A percentile compares a stretch with the other conserved stretches of the same genome.
These are phyloP conservation scores for Tephrocybe sp. DNA, from an alignment of 768 basidiomycete genomes.

Conservation along the genomic window DNA sequence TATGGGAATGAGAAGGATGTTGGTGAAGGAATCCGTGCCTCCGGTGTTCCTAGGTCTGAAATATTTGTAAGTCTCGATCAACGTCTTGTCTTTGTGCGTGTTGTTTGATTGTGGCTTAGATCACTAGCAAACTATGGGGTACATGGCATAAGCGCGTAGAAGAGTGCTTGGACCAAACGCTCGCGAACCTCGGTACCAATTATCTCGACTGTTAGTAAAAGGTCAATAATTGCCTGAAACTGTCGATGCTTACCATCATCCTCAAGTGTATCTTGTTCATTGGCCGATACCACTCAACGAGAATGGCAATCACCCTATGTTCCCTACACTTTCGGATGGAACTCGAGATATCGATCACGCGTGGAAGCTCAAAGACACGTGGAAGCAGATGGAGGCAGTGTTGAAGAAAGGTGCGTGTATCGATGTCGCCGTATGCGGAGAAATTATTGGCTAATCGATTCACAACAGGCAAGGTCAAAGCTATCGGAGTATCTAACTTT, in stretches of 20 bases:
- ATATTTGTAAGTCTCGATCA: conserved; percentile 36
- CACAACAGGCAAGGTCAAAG: conserved; percentile 58
- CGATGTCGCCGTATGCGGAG: neutral
- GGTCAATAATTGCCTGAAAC: conserved; percentile 12
- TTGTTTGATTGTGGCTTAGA: conserved; percentile 33
- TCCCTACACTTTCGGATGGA: conserved; percentile 63
- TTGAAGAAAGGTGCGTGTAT: conserved; percentile 53
- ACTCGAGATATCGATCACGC: conserved; percentile 65
- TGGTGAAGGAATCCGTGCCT: conserved; percentile 74
- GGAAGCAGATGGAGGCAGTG: conserved; percentile 82
- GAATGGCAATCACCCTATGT: conserved; percentile 58
- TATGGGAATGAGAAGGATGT: conserved; percentile 84
- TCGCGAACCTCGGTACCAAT: conserved; percentile 77
- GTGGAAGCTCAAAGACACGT: conserved; percentile 72
- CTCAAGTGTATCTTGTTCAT: conserved; percentile 65
- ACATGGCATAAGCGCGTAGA: conserved; percentile 74
- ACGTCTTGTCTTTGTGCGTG: neutral
- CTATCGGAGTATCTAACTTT: conserved; percentile 80
- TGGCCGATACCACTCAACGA: conserved; percentile 82
- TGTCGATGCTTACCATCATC: conserved; percentile 11
- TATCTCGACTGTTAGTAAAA: conserved; percentile 69
- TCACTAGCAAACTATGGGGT: conserved; percentile 72
- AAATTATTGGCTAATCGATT: conserved; percentile 7
- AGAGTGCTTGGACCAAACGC: conserved; percentile 71
- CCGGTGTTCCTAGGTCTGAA: conserved; percentile 76